phyloP scores from a whole-genome alignment of 345 rosid species.

The Rhodamnia argentea region DNA sequence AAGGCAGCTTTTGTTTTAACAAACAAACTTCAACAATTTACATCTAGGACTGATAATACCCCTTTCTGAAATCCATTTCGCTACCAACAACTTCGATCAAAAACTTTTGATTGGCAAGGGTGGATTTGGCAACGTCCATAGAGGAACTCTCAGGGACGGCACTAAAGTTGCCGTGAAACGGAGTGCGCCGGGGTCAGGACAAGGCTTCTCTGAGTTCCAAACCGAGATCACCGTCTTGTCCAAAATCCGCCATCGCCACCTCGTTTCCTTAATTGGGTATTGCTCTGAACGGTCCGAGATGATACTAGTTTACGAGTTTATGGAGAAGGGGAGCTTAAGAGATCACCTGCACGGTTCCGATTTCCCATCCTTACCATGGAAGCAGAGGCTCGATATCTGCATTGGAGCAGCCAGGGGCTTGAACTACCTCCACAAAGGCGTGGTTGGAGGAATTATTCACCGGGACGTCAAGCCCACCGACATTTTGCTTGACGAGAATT shows the following conservation, averaged over 20 bases:
- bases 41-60: constrained; percentile 30
- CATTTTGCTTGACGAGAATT: constrained; percentile 34
- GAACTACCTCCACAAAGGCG: constrained; percentile 39
- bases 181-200: constrained; percentile 32
- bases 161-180: constrained; percentile 39
- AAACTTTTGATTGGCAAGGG: constrained; percentile 31
- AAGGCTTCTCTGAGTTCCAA: constrained; percentile 40
- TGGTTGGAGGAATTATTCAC: constrained; percentile 34
- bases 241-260: constrained; percentile 54
- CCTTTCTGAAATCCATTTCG: constrained; percentile 22
- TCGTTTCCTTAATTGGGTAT: constrained; percentile 62
- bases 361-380: constrained; percentile 31
- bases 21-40: too few relatives aligned
- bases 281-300: constrained; percentile 47
- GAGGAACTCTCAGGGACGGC: constrained; percentile 26
- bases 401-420: constrained; percentile 47
- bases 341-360: constrained; percentile 33
- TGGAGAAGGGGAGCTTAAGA: constrained; percentile 45
- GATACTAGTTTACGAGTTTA: constrained; percentile 51
- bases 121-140: constrained; percentile 34
- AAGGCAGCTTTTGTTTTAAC: too few relatives aligned
- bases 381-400: constrained; percentile 49
- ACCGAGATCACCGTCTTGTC: constrained; percentile 48
- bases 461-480: constrained; percentile 59
- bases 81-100: constrained; percentile 30